Base-by-base conservation (phyloP, 2,329 filamentous ascomycete species). In the Orbilia blumenaviensis region DNA sequence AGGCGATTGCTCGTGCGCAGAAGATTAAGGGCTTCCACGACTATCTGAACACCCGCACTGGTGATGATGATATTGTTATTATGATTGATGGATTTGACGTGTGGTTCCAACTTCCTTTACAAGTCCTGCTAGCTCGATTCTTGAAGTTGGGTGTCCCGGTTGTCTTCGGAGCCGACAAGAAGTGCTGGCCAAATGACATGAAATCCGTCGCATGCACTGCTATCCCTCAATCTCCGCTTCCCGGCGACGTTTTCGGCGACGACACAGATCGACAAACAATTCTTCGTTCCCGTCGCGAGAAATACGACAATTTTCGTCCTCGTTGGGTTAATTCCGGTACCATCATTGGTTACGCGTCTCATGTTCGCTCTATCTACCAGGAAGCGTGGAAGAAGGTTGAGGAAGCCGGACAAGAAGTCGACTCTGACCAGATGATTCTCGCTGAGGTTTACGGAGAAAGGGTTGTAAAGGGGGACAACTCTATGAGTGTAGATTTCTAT, bases 91-190 rank as follows among this genome's bases (percentile, higher is more conserved):
- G 87, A 0, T 86, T 88, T 80, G 88, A 91, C 72, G 84, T 88
- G 0, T 88, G 89, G 83, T 88, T 91, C 73, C 90, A 92, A 81
- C 83, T 91, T 1, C 88, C 89, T 0, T 86, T 88, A 1, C 86
- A 89, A 44, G 84, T 91, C 18, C 82, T 91, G 78, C 85, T 92
- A 25, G 83, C 86, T 78, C 86, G 89, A 46, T 92, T 91, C 81
- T 87, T 89, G 78, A 82, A 84, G 12, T 82, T 88, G 14, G 81
- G 87, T 16, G 82, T 84, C n/a, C 84, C 83, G 5, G 81, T 86
- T 60, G 83, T 85, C 66, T 85, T 84, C 78, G 84, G 85, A 3
- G 81, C 84, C 5, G 84, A 86, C 80, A 85, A 86, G 80, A 78
- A 84, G 34, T 85, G 84, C 79, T 85, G 82, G 81, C 84, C 84